Base-by-base conservation (phyloP, 257 asterid genomes). In the Nicotiana knightiana region DNA sequence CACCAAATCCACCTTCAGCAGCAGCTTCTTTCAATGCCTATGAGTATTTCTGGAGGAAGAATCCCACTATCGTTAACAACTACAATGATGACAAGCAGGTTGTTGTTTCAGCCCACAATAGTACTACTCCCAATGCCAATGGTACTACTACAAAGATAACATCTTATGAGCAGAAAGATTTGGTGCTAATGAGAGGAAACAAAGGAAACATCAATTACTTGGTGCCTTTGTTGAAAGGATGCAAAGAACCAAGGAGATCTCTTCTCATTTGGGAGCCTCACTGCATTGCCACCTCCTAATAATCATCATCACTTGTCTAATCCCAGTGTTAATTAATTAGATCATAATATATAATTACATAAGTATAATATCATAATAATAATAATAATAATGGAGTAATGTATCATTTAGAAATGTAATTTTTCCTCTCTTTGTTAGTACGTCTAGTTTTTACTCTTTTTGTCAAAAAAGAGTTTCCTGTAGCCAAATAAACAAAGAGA, bases 261-360 rank as follows among this genome's bases (percentile, higher is more conserved):
- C 75, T 80, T 7, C 83, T 63, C 17, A 53, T 61, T 28, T 64
- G 77, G 83, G 83, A 80, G 76, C 83, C 77, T 51, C 67, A 65
- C 53, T 81, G 77, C 83, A 81, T 81, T 51, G 83, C 83, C 77
- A 65, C 83, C 9, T 64, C 83, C 78, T 81, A 55, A 80, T 65
- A 2, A 78, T 77, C 32, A 77, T 51, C 53, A 30, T 32, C 17
- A 30, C 48, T 30, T 51, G 17, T 17, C 67, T 37, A 37, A 78
- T 79, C 39, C 62, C 37, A 73, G 5, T 73, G 26, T 51, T 73
- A 26, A 73, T 26, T 48, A 48, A 26, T 48, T 48, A 21, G 21
- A 71, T 43, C 78, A 71, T 71, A 71, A 71, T 58, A 21, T 46
- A 46, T 71, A 71, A 71, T 73, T 4, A 15, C 59, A 73, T 73